phyloP scores from a whole-genome alignment of 129 eudicot genomes.

The Escallonia rubra region DNA sequence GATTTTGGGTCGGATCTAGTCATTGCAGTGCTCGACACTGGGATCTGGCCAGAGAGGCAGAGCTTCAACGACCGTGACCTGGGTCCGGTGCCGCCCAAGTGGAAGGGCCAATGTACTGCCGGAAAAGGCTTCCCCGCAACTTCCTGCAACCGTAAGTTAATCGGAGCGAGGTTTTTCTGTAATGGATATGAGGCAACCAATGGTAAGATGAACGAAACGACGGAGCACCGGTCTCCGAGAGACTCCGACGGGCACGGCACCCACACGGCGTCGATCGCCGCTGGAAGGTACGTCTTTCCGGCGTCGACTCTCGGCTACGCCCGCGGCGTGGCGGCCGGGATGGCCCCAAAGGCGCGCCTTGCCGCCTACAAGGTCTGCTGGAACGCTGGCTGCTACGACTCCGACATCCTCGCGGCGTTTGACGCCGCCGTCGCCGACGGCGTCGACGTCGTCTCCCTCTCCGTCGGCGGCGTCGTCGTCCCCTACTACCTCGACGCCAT shows the following conservation, averaged over 20 bases:
- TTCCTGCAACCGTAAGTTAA: constrained; percentile 65
- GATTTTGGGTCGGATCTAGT: constrained; percentile 94
- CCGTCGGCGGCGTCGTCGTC: constrained; percentile 82
- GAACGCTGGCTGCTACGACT: constrained; percentile 78
- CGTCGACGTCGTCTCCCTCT: constrained; percentile 72
- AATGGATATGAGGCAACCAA: constrained; percentile 72
- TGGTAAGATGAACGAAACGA: constrained; percentile 70
- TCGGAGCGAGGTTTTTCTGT: constrained; percentile 71
- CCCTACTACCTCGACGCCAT: constrained; percentile 87
- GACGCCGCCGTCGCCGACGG: constrained; percentile 90
- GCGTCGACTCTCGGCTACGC: constrained; percentile 87
- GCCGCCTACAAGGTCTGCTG: constrained; percentile 95
- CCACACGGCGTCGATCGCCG: constrained; percentile 93
- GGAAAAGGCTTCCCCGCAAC: constrained; percentile 33
- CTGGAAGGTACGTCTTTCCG: constrained; percentile 84
- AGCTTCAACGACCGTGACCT: constrained; percentile 68
- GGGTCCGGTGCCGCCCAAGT: constrained; percentile 61
- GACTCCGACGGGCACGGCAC: constrained; percentile 96
- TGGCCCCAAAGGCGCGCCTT: constrained; percentile 92
- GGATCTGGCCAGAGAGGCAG: constrained; percentile 86
- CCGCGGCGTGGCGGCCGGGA: constrained; percentile 88
- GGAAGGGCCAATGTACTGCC: constrained; percentile 64
- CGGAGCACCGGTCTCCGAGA: constrained; percentile 67
- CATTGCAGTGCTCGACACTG: constrained; percentile 81
- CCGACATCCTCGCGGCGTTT: constrained; percentile 89